Conservation (phyloP, 2,329 filamentous ascomycete genomes). For the Penicillium decumbens region DNA sequence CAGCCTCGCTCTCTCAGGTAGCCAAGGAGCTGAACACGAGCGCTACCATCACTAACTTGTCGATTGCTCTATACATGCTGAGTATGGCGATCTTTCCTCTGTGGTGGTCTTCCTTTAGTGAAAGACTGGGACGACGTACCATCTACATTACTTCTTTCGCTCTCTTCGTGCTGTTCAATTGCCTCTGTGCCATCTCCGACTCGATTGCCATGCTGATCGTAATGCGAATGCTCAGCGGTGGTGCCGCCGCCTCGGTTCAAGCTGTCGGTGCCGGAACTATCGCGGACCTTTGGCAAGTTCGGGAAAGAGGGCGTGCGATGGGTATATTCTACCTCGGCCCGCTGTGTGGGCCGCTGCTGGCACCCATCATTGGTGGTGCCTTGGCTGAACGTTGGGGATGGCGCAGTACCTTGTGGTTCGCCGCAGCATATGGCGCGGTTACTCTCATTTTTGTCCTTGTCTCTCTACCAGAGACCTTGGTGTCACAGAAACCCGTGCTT, state of each 20-base stretch:
- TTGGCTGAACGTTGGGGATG: conserved; percentile 66
- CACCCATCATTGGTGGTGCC: conserved; percentile 71
- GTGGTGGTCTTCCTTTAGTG: conserved; percentile 82
- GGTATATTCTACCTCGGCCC: conserved; percentile 77
- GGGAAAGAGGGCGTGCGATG: conserved; percentile 73
- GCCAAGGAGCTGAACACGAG: conserved; percentile 58
- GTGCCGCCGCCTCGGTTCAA: conserved; percentile 73
- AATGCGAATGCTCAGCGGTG: conserved; percentile 69
- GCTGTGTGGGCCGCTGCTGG: conserved; percentile 66
- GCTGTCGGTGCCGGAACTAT: conserved; percentile 80
- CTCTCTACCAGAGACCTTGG: conserved; percentile 44
- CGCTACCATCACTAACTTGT: conserved; percentile 66
- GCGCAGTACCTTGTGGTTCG: conserved; percentile 74
- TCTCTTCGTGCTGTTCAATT: conserved; percentile 66
- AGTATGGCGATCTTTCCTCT: conserved; percentile 78
- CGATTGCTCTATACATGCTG: conserved; percentile 76
- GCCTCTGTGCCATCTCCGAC: conserved; percentile 63
- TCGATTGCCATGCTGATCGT: conserved; percentile 72
- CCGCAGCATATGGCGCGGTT: conserved; percentile 62
- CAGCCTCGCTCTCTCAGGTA: conserved; percentile 65
- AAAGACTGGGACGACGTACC: conserved; percentile 64
- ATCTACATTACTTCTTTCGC: conserved; percentile 73
- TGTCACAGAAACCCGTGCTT: conserved; percentile 26
- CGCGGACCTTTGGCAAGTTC: conserved; percentile 71
- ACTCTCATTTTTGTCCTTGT: conserved; percentile 41